Evolutionary conservation across 306 rosid species (phyloP), one percentile per base, ranked within the genome.

Genomic region (Leucaena leucocephala): DNA sequence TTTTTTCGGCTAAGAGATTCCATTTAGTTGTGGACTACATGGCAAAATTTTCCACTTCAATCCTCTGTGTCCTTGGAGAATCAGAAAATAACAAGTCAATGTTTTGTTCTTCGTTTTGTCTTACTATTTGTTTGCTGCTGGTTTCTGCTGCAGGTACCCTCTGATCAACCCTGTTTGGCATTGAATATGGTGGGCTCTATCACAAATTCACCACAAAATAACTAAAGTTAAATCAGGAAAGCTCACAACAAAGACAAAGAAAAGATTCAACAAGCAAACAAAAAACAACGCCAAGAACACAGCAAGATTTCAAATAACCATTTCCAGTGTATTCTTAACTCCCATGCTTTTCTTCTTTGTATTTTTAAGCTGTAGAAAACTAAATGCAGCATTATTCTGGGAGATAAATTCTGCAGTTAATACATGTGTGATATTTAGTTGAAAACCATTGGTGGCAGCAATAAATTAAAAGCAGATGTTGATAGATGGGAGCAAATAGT

Each of bases 101-200:
- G 36, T 63, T 35, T 35, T 34, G 68, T 43, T 39, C 15, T 39
- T 3, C 55, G 3, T 27, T 70, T 22, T 71, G 22, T 4, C 58
- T 35, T 13, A 75, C 48, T 43, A 44, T 50, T 44, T 68, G 74
- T 77, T 73, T 83, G 58, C 16, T 52, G 27, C 27, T 27, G 27
- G 27, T 27, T 42, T 36, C 6, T 78, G 70, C 4, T 77, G 70
- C 81, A 95, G 99, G 98, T 93, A 34, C 99, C 99, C 13, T 62
- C 78, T 43, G 96, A 95, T 79, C 97, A 95, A 43, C 97, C 99
- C 0, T 95, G 97, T 78, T 74, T 90, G 49, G 86, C 98, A 80
- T 80, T 93, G 74, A 59, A 91, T 5, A 93, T 95, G 98, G 84
- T 88, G 36, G 90, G 80, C 44, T 81, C 85, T 34, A 80, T 95